Conservation (phyloP, 169 alveolate species). For the Babesia bovis region DNA sequence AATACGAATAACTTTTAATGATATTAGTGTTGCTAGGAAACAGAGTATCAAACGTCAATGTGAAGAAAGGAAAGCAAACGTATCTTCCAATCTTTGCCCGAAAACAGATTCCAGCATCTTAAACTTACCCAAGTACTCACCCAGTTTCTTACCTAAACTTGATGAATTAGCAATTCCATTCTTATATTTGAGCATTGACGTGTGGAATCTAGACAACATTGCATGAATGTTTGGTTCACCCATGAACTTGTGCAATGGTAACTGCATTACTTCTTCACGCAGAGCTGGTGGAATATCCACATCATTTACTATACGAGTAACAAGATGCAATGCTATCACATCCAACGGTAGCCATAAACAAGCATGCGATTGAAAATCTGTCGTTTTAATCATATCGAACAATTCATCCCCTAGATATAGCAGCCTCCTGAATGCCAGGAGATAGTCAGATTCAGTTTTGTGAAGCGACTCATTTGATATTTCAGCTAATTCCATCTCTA, state of each 20-base stretch:
- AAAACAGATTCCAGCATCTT: neutral
- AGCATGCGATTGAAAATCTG: conserved; percentile 14
- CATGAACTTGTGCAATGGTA: conserved; percentile 8
- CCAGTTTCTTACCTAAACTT: neutral
- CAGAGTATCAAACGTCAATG: conserved; percentile 14
- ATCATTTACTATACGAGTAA: conserved; percentile 18
- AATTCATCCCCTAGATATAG: conserved; percentile 46
- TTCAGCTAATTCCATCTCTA: conserved; percentile 66
- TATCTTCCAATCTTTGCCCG: neutral
- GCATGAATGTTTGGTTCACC: conserved; percentile 21
- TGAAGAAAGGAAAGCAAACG: conserved; percentile 1
- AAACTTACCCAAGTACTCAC: conserved; percentile 11
- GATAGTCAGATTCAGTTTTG: conserved; percentile 40
- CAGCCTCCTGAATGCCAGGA: conserved; percentile 44
- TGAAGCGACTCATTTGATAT: conserved; percentile 41
- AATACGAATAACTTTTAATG: too few relatives aligned
- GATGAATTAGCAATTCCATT: conserved; percentile 2
- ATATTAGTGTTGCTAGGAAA: too few relatives aligned
- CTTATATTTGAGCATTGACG: conserved; percentile 16
- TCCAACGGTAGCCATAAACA: conserved; percentile 40
- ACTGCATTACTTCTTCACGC: conserved; percentile 1
- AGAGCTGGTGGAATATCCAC: neutral
- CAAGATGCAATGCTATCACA: conserved; percentile 45
- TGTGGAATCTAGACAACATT: conserved; percentile 31
- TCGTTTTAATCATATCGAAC: conserved; percentile 4